Evolutionary conservation across 495 filamentous ascomycete genomes (phyloP).

Genomic region (Aspergillus sparsus): DNA sequence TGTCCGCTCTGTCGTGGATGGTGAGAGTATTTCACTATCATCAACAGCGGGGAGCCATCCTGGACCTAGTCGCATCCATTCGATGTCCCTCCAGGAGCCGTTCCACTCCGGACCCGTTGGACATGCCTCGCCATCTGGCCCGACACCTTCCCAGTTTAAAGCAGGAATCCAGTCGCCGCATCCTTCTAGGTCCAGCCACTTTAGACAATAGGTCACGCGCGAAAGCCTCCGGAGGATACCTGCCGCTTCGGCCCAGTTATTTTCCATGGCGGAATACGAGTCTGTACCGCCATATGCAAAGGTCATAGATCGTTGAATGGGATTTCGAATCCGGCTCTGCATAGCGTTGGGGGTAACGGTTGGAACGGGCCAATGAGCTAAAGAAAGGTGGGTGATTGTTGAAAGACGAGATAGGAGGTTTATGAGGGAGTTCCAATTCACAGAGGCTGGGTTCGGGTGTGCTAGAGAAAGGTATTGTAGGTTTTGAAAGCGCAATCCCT

Average conservation of each 20-base stretch:
- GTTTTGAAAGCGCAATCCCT: constrained; percentile 46
- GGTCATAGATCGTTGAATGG: constrained; percentile 43
- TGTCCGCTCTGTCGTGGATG: background rate
- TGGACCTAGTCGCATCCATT: constrained; percentile 50
- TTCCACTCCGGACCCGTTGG: constrained; percentile 53
- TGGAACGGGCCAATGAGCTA: constrained; percentile 80
- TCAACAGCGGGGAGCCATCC: constrained; percentile 45
- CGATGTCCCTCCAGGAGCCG: constrained; percentile 50
- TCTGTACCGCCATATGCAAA: constrained; percentile 63
- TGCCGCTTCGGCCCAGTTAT: constrained; percentile 71
- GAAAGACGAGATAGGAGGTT: constrained; percentile 59
- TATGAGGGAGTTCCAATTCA: constrained; percentile 70
- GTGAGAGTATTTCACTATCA: constrained; percentile 15
- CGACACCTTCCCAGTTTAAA: constrained; percentile 49
- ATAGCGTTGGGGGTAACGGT: constrained; percentile 61
- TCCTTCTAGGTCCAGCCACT: constrained; percentile 80
- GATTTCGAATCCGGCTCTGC: constrained; percentile 43
- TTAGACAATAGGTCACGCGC: constrained; percentile 64
- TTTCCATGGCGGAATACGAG: constrained; percentile 64
- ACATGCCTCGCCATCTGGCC: constrained; percentile 32
- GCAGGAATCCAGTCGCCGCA: constrained; percentile 71
- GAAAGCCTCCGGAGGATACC: constrained; percentile 68
- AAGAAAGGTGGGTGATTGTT: constrained; percentile 71
- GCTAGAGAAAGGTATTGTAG: constrained; percentile 56
- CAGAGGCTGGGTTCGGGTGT: constrained; percentile 38